Percentiles rank a stretch among this genome's conserved stretches.
Evolutionary conservation across 768 basidiomycete species (phyloP).

Genomic region (Sistotremastrum suecicum): DNA sequence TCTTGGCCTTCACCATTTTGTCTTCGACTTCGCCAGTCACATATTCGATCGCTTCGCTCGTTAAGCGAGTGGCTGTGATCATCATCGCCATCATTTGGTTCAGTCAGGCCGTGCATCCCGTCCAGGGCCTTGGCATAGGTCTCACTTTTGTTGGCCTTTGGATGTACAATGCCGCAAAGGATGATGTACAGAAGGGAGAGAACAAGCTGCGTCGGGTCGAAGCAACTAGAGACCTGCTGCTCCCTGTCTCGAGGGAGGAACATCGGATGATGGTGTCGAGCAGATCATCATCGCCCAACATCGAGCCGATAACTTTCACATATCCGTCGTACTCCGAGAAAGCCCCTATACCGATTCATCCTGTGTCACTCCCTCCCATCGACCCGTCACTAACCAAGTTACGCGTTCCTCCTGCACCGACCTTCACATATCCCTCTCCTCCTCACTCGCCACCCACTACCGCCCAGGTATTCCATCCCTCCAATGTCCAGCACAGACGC

Average conservation of each 20-base stretch:
- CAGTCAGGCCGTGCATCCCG: constrained; percentile 64
- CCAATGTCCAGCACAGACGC: too few relatives aligned
- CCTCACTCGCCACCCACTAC: constrained; percentile 1
- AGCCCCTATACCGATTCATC: not conserved
- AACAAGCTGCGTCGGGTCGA: constrained; percentile 70
- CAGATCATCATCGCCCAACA: not conserved
- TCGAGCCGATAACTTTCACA: not conserved
- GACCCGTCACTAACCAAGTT: constrained; percentile 3
- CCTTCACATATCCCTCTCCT: not conserved
- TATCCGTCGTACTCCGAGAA: not conserved
- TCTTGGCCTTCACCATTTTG: constrained; percentile 93
- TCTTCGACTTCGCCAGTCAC: constrained; percentile 95
- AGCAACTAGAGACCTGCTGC: constrained; percentile 48
- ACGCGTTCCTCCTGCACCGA: constrained; percentile 1
- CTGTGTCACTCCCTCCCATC: constrained; percentile 2
- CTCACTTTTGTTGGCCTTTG: constrained; percentile 85
- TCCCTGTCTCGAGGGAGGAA: constrained; percentile 58
- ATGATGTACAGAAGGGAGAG: constrained; percentile 87
- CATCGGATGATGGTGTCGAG: constrained; percentile 25
- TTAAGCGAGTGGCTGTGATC: constrained; percentile 97
- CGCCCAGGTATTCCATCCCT: not conserved
- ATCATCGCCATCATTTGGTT: constrained; percentile 98
- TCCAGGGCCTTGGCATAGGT: constrained; percentile 83
- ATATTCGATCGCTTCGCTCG: constrained; percentile 94
- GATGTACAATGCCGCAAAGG: constrained; percentile 92